Base-by-base conservation (phyloP, 2,329 filamentous ascomycete species). In the Chaetomium sp. region DNA sequence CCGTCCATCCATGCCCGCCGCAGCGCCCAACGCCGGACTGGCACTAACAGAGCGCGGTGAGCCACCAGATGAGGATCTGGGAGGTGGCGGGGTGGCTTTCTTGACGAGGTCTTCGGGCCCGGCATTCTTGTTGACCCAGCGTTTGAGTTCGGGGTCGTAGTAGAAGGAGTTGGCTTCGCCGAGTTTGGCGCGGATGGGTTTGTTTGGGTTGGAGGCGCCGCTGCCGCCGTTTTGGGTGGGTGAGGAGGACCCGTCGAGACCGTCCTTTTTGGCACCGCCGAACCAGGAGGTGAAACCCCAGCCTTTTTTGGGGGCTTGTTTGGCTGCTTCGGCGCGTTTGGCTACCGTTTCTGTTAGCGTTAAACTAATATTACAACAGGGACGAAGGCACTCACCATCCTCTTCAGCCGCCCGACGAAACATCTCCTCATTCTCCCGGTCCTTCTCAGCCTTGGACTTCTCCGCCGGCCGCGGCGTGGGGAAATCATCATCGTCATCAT, bases 121-220 rank as follows among this genome's bases (percentile, higher is more conserved):
- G 9, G 84, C 83, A 69, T 96, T 96, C 77, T 96, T 96, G 76
- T 99, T 97, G 69, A 99, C 79, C 95, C 95, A 99, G 69, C 94
- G 91, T 76, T 95, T 95, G 52, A 96, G 80, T n/a, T 96, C 89
- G 2, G 91, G 88, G 67, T 99, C 94, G 66, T 94, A 99, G 63
- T 92, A 87, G 71, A 99, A 96, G 46, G 85, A 90, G 70, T 84
- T 96, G 67, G 94, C 84, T 71, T 99, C 95, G 59, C 92, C 95
- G 7, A 99, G 81, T 67, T 99, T 99, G 59, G 95, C 94, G 64
- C 83, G 85, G 69, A 96, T 89, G n/a, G 91, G 76, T 67, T 86
- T 86, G 67, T 78, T 79, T 4, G 76, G 69, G n/a, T 19, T 52
- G 6, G 72, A 64, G 33, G 73, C 73, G 8, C 74, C 64, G 53